Evolutionary conservation across 2,329 filamentous ascomycete species (phyloP), one percentile per base, ranked within the genome.

Genomic region (Alternaria tenuissima): DNA sequence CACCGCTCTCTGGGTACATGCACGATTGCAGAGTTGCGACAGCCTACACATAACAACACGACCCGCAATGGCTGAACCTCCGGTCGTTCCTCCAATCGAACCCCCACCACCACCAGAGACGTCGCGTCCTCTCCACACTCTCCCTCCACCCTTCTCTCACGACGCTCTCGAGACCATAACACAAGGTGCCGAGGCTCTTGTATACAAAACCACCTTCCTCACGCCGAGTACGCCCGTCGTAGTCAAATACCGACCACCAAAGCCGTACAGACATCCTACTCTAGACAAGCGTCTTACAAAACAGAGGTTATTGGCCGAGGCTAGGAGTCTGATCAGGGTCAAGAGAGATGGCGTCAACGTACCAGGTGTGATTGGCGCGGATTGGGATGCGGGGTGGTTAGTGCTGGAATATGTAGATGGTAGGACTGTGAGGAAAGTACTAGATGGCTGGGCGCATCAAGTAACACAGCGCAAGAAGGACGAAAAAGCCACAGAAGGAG

Each of bases 171-270:
- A 76, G 49, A 91, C 97, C 73, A 87, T 98, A 70, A 90, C 92
- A 58, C 95, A 98, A 85, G 95, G 95, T 81, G 95, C 95, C 76
- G 95, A 99, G 87, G 94, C 92, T 61, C 92, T 94, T 66, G 88
- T 99, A 75, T 98, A 96, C 87, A 90, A 89, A 78, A 94, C 92
- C 18, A 89, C 87, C 56, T 96, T 92, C 81, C 89, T 97, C 55
- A 78, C 85, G 1, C 86, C 91, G 39, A 77, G 83, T 57, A 83
- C 87, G 9, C 87, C 90, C 14, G 91, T 89, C 75, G 92, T 94
- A 1, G 87, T 98, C 64, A 99, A 99, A 82, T 89, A 96, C 84
- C 92, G 95, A 0, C 94, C 94, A 0, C 85, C 89, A 26, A 99
- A 99, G 81, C 88, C 91, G 26, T 99, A 96, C 86, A 88, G 95